Base-by-base conservation (phyloP, 129 eudicot genomes). In the Ambrosia trifida region DNA sequence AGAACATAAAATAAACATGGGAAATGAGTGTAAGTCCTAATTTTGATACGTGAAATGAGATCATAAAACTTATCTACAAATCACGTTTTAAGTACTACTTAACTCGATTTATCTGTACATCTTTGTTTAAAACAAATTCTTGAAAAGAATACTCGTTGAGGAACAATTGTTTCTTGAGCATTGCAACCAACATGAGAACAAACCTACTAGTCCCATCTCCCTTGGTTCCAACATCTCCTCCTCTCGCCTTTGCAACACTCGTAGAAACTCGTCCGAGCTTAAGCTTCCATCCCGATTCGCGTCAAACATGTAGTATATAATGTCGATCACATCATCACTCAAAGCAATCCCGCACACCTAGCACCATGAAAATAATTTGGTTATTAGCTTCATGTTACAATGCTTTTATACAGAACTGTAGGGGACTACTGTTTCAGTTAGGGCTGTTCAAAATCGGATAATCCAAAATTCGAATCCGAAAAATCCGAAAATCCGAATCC, bases 341-440 rank as follows among this genome's bases (percentile, higher is more conserved):
- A 94, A 82, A 11, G 82, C 47, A 67, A 89, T 84, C 46, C 93
- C 95, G 46, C 96, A 94, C 32, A 89, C 98, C 98, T 90, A 63
- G 30, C 12, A 54, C 14, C 63, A 68, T 9, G 12, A 49, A 64
- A 56, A 45, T n/a, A 30, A 66, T 7, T 35, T 66, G 11, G 30
- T 64, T 57, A 18, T 74, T 33, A 79, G 56, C 13, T 13, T 45
- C 24, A 11, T 20, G 20, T 66, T 40, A 53, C 32, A 18, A 19
- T 0, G 12, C 44, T 40, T 10, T 14, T 3, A 3, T 47, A n/a
- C 11, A 33, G 43, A 1, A 58, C 3, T 4, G 16, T 58, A 24
- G 38, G 64, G 35, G 32, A 10, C 16, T 11, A 35, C 6, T 6
- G 17, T 28, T 7, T 33, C 17, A 16, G 4, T 3, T n/a, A n/a